phyloP scores from a whole-genome alignment of 2,329 filamentous ascomycete species.

The Massarina eburnea region DNA sequence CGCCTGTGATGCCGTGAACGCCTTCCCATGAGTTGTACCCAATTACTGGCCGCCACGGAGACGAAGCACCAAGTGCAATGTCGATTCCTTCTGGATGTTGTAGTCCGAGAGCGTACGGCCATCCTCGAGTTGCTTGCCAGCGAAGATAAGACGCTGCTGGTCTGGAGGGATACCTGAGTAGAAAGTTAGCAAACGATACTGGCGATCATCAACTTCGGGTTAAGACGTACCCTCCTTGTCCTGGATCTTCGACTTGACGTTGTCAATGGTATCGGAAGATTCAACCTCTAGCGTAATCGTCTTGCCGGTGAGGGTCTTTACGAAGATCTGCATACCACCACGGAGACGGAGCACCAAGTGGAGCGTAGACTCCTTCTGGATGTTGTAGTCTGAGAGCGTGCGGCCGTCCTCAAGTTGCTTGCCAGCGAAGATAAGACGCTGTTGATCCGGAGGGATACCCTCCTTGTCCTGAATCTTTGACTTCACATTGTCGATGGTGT shows the following conservation, averaged over 20 bases:
- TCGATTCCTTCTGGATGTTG: constrained; percentile 84
- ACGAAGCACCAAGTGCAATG: constrained; percentile 64
- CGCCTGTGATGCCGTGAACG: constrained; percentile 28
- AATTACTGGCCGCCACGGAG: constrained; percentile 58
- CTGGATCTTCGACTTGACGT: constrained; percentile 89
- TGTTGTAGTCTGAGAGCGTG: constrained; percentile 90
- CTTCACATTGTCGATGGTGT: constrained; percentile 97
- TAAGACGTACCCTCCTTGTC: constrained; percentile 73
- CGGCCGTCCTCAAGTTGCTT: constrained; percentile 96
- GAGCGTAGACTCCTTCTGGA: constrained; percentile 88
- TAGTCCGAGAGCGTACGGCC: constrained; percentile 90
- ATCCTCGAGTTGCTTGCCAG: constrained; percentile 91
- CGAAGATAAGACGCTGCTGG: constrained; percentile 91
- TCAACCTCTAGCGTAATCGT: constrained; percentile 93
- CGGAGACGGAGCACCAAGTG: constrained; percentile 85
- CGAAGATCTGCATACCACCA: constrained; percentile 69
- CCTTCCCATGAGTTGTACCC: constrained; percentile 27
- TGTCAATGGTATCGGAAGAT: constrained; percentile 87
- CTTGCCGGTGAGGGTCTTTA: constrained; percentile 71
- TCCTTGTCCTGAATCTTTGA: constrained; percentile 98
- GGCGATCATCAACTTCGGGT: no score
- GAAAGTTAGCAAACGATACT: no score
- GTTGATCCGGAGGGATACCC: constrained; percentile 93
- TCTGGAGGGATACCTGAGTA: constrained; percentile 92
- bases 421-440: constrained; percentile 92